These are phyloP conservation scores for Deakozyma indianensis DNA, from an alignment of 805 yeast species.

Conservation along the genomic window DNA sequence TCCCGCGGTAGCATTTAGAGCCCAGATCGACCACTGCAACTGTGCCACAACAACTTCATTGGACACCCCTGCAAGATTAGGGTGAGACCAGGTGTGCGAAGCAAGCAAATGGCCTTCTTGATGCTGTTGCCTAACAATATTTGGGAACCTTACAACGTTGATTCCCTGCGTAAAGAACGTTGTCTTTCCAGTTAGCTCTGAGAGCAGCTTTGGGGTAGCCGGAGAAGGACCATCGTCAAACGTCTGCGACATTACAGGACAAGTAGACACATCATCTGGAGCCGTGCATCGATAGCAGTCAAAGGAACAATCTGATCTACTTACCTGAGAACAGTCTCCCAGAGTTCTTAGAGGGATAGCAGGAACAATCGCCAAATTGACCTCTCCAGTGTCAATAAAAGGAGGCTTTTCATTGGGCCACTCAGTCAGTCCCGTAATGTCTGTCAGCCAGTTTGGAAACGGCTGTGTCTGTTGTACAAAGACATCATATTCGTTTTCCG, in stretches of 20 bases:
- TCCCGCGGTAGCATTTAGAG: slow-evolving; percentile 85
- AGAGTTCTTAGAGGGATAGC: slow-evolving; percentile 20
- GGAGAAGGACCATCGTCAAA: slow-evolving; percentile 93
- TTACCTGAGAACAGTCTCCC: slow-evolving; percentile 42
- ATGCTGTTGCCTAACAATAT: slow-evolving; percentile 43
- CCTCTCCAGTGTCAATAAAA: slow-evolving; percentile 56
- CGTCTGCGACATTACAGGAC: slow-evolving; percentile 66
- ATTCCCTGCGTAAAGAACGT: slow-evolving; percentile 82
- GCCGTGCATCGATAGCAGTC: slow-evolving; percentile 74
- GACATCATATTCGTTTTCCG: too few relatives aligned
- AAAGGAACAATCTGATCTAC: slow-evolving; percentile 55
- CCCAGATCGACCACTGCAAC: slow-evolving; percentile 92
- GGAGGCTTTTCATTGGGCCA: slow-evolving; percentile 81
- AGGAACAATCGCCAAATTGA: slow-evolving; percentile 43
- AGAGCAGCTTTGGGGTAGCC: slow-evolving; percentile 46
- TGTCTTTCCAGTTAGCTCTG: slow-evolving; percentile 37
- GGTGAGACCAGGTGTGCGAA: slow-evolving; percentile 89
- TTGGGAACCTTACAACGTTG: slow-evolving; percentile 66
- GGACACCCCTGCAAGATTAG: slow-evolving; percentile 58
- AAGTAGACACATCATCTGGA: slow-evolving; percentile 61
- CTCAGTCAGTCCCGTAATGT: slow-evolving; percentile 51
- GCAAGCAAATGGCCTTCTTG: slow-evolving; percentile 65
- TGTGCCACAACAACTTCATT: slow-evolving; percentile 82
- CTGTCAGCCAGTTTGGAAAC: slow-evolving; percentile 69
- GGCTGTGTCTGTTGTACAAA: slow-evolving; percentile 22